Conservation (phyloP, 2,329 filamentous ascomycete species). For the Xylariaceae sp. region DNA sequence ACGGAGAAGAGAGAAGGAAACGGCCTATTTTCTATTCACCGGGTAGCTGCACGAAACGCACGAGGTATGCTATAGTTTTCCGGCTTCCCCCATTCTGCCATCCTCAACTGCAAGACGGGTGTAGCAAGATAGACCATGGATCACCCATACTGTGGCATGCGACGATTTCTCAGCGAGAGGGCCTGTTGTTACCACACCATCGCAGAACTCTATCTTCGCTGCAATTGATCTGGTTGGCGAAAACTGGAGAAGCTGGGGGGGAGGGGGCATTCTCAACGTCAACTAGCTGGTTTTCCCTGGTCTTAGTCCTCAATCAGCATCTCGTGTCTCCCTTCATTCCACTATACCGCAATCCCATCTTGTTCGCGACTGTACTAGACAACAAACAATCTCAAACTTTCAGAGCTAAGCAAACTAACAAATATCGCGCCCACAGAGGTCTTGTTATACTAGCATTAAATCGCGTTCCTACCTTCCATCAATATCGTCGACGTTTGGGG, state of each 20-base stretch:
- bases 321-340: constrained; percentile 42
- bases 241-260: constrained; percentile 28
- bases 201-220: constrained; percentile 10
- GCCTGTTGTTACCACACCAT: constrained; percentile 10
- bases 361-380: constrained; percentile 29
- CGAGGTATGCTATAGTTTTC: constrained; percentile 30
- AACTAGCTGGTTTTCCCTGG: constrained; percentile 32
- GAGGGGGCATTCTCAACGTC: constrained; percentile 37
- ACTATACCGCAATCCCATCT: constrained; percentile 32
- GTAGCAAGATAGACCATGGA: constrained; percentile 25
- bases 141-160: constrained; percentile 24
- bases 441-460: constrained; percentile 11
- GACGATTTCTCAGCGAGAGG: constrained; percentile 21
- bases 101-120: constrained; percentile 10
- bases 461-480: constrained; percentile 7
- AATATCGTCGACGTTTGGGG: constrained; percentile 4
- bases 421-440: constrained; percentile 22
- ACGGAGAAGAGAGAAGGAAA: constrained; percentile 7
- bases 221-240: constrained; percentile 15
- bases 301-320: constrained; percentile 31
- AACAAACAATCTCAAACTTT: constrained; percentile 31
- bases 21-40: constrained; percentile 22
- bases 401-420: constrained; percentile 32
- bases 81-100: constrained; percentile 19
- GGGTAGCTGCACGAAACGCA: constrained; percentile 27